Conservation (phyloP, 768 basidiomycete species). For the Mrakia blollopis region DNA sequence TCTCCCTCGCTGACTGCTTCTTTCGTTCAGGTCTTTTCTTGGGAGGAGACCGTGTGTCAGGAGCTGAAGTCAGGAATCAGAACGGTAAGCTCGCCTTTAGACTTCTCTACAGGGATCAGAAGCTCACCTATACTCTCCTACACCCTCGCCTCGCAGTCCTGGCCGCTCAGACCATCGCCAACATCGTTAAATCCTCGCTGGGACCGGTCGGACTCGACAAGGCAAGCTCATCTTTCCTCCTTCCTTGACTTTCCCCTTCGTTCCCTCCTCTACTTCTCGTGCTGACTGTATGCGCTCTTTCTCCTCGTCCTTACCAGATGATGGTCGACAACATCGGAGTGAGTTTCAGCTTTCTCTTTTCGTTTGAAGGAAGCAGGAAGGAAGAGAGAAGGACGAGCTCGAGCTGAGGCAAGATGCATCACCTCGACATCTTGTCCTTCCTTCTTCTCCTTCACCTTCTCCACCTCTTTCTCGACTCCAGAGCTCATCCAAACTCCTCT, state of each 20-base stretch:
- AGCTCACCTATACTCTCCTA: not conserved
- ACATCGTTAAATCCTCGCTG: constrained; percentile 91
- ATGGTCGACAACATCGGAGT: constrained; percentile 96
- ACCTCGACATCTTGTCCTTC: not conserved
- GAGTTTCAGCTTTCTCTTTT: constrained; percentile 41
- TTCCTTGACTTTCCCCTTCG: not conserved
- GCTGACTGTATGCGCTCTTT: not conserved
- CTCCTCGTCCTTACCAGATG: constrained; percentile 48
- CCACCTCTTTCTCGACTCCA: not conserved
- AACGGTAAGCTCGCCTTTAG: constrained; percentile 59
- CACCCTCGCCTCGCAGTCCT: constrained; percentile 56
- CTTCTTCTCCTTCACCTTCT: not conserved
- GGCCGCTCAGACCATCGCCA: constrained; percentile 93
- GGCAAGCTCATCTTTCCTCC: constrained; percentile 41
- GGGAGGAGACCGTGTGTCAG: constrained; percentile 87
- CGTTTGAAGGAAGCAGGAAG: not conserved
- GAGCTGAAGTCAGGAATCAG: constrained; percentile 93
- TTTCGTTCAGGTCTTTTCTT: constrained; percentile 65
- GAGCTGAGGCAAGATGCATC: not conserved
- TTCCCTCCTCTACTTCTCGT: not conserved
- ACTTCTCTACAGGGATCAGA: constrained; percentile 23
- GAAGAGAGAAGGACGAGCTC: not conserved
- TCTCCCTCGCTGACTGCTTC: not conserved
- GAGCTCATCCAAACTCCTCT: constrained; percentile 32
- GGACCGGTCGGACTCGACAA: constrained; percentile 94